phyloP scores from a whole-genome alignment of 2,329 filamentous ascomycete genomes.

The Fusarium oligoseptatum region DNA sequence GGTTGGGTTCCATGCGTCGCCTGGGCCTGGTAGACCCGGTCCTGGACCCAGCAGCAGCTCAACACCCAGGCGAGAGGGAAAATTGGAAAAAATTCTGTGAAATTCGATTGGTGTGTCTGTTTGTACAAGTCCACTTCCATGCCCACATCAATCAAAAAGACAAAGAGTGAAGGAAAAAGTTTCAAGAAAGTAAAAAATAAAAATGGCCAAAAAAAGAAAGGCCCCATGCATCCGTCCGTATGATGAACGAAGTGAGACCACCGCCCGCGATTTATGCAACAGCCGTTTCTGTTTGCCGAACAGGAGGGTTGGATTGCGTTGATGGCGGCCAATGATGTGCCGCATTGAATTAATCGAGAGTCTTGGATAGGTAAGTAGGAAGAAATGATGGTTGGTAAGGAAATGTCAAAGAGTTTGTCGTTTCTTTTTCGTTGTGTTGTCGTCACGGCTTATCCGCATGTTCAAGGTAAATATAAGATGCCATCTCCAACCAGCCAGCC shows the following conservation, averaged over 20 bases:
- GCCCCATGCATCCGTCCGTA: constrained; percentile 9
- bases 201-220: constrained; percentile 10
- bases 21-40: constrained; percentile 21
- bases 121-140: constrained; percentile 46
- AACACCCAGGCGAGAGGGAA: constrained; percentile 15
- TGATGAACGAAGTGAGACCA: constrained; percentile 13
- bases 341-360: constrained; percentile 25
- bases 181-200: constrained; percentile 7
- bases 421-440: constrained; percentile 30
- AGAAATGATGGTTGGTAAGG: constrained; percentile 13
- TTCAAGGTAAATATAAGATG: constrained; percentile 2
- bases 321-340: constrained; percentile 8
- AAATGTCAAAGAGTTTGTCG: constrained; percentile 7
- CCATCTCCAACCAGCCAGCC: background rate
- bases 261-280: constrained; percentile 20
- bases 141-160: constrained; percentile 44
- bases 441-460: constrained; percentile 27
- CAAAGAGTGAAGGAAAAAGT: constrained; percentile 19
- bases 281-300: constrained; percentile 10
- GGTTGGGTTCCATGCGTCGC: constrained; percentile 22
- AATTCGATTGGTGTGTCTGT: constrained; percentile 49
- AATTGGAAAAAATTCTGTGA: constrained; percentile 34
- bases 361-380: constrained; percentile 23
- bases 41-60: constrained; percentile 10
- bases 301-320: constrained; percentile 6